These are phyloP conservation scores for Rhodofomes roseus DNA, from an alignment of 1,284 basidiomycete species.

Conservation along the genomic window DNA sequence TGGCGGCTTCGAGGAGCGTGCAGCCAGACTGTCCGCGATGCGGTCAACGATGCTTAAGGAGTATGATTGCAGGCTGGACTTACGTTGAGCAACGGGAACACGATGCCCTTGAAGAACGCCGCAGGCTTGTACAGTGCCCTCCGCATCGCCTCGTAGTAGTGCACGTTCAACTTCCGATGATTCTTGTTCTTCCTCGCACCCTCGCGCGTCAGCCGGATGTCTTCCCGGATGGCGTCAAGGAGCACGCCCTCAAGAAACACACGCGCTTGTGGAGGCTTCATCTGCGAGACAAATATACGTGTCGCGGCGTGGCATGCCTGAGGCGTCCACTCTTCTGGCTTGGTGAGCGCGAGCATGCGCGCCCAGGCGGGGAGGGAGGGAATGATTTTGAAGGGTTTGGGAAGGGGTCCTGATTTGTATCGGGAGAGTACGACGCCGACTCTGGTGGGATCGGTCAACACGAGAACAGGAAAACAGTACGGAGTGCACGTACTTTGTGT, in stretches of 20 bases:
- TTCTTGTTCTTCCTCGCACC: conserved; percentile 45
- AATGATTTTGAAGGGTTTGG: conserved; percentile 98
- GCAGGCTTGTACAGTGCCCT: conserved; percentile 81
- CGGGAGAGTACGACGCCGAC: conserved; percentile 84
- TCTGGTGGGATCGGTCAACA: conserved; percentile 38
- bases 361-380: conserved; percentile 97
- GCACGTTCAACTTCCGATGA: conserved; percentile 88
- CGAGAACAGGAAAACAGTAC: neutral
- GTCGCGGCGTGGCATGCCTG: conserved; percentile 95
- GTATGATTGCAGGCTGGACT: conserved; percentile 20
- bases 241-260: conserved; percentile 92
- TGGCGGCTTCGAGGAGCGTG: conserved; percentile 93
- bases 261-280: conserved; percentile 96
- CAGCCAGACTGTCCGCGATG: conserved; percentile 56
- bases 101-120: conserved; percentile 97
- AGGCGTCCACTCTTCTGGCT: conserved; percentile 92
- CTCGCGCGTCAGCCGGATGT: conserved; percentile 56
- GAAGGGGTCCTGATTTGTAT: conserved; percentile 94
- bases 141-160: conserved; percentile 92
- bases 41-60: neutral
- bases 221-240: conserved; percentile 87
- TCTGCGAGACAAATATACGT: conserved; percentile 93
- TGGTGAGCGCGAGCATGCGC: conserved; percentile 89
- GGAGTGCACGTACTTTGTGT: conserved; percentile 70
- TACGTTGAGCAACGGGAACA: conserved; percentile 94